Base-by-base conservation (phyloP, 1,139 yeast genomes). In the Entelexis paramagnoliae region DNA sequence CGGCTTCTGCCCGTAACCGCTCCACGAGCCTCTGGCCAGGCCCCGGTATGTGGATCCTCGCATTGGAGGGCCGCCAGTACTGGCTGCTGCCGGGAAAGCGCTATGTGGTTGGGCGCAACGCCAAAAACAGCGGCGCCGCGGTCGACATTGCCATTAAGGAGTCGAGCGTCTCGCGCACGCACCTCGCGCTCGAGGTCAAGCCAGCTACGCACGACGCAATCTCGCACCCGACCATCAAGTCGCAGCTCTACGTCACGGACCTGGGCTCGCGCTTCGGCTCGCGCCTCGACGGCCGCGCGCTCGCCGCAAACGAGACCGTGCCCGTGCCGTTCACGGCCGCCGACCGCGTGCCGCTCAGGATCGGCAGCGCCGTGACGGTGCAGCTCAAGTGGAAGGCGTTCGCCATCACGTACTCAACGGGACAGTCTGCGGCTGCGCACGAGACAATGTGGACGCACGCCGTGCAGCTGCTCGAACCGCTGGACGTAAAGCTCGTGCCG, bases 211-310 rank as follows among this genome's bases (percentile, higher is more conserved):
- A 51, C 1, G 60, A 57, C 16, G 50, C 57, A 2, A 47, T 39
- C 8, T 17, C 35, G 9, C 62, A 59, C 40, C 55, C 58, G 3
- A 57, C 62, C 10, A 41, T 52, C 10, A 48, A 55, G 16, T 55
- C 64, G 2, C 47, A 49, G 9, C 32, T 63, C 6, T 24, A 47
- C 3, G 41, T 62, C 8, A 56, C 55, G 10, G 66, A 63, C 51
- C 45, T 58, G 16, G 54, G 54, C n/a, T 63, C 66, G 11, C 59
- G 60, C 29, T 62, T 61, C 41, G 66, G 66, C 2, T 57, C 66
- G 0, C 24, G 34, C 4, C 45, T 61, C 1, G 56, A 59, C 44
- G 57, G 49, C 11, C 39, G 42, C 2, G 28, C 35, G 16, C 33
- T 51, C 8, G 20, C 39, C 2, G 16, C 42, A 7, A n/a, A 40